phyloP scores from a whole-genome alignment of 352 stramenopile species.

The Elongisporangium anandrum region DNA sequence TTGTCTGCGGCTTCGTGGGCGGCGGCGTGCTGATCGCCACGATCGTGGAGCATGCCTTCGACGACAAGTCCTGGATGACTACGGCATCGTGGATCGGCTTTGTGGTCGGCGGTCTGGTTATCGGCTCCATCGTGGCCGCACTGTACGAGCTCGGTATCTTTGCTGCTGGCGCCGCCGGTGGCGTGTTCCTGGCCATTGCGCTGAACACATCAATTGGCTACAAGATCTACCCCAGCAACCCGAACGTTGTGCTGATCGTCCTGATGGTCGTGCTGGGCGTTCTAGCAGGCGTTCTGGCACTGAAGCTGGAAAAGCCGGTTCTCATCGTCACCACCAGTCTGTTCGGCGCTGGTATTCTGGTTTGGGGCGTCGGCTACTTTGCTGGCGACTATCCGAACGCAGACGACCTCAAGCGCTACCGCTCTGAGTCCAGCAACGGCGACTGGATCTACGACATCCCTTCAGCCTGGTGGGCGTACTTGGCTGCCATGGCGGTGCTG shows the following conservation, averaged over 20 bases:
- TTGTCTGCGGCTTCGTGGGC: constrained; percentile 46
- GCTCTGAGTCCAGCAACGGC: constrained; percentile 23
- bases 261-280: constrained; percentile 36
- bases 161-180: constrained; percentile 39
- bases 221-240: constrained; percentile 49
- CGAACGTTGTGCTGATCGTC: constrained; percentile 39
- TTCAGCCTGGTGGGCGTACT: constrained; percentile 54
- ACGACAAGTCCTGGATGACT: constrained; percentile 39
- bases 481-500: constrained; percentile 46
- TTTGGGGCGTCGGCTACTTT: constrained; percentile 66
- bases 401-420: constrained; percentile 46
- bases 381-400: constrained; percentile 47
- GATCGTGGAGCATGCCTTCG: constrained; percentile 33
- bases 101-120: constrained; percentile 40
- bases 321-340: constrained; percentile 50
- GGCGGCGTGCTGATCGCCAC: constrained; percentile 38
- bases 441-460: constrained; percentile 54
- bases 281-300: constrained; percentile 25
- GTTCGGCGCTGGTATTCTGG: constrained; percentile 36
- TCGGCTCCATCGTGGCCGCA: constrained; percentile 36
- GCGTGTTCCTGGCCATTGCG: constrained; percentile 46
- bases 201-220: constrained; percentile 52
- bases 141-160: constrained; percentile 59
- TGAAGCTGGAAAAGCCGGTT: constrained; percentile 52
- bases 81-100: constrained; percentile 62